A percentile compares a stretch with the other conserved stretches of the same genome.
phyloP scores from a whole-genome alignment of 2,329 filamentous ascomycete species.

The Clarireedia paspali region DNA sequence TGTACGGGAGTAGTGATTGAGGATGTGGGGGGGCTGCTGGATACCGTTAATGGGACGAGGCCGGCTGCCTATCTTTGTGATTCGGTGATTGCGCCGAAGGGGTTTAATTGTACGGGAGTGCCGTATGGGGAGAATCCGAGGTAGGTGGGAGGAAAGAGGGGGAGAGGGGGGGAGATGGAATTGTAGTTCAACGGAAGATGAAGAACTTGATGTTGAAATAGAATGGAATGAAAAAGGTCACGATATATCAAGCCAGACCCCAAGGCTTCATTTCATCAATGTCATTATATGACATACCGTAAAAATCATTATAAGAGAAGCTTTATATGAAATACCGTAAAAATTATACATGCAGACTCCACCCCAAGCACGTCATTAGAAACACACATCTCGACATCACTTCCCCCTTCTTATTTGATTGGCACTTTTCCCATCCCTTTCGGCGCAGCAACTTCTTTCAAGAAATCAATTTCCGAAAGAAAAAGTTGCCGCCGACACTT shows the following conservation, averaged over 20 bases:
- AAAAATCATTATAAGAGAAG: too few species aligned
- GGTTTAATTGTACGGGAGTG: conserved; percentile 4
- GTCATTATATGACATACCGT: too few species aligned
- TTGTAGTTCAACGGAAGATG: too few species aligned
- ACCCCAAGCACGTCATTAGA: conserved; percentile 1
- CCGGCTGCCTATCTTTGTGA: conserved; percentile 4
- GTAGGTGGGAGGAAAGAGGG: background rate
- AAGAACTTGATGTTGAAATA: too few species aligned
- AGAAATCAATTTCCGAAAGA: background rate
- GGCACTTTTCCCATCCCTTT: background rate
- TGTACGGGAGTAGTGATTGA: background rate
- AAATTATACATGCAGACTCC: too few species aligned
- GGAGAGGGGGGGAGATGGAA: background rate
- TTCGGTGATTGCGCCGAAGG: background rate
- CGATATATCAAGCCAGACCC: too few species aligned
- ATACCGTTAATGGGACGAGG: conserved; percentile 4
- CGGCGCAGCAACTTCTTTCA: background rate
- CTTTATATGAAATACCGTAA: too few species aligned
- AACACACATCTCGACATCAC: background rate
- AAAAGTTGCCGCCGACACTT: background rate
- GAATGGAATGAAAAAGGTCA: too few species aligned
- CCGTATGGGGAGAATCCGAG: conserved; percentile 7
- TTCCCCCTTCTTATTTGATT: background rate
- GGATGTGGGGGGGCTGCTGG: background rate
- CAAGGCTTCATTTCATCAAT: too few species aligned